Percentiles rank a stretch among this genome's conserved stretches.
These are phyloP conservation scores for Liriodendron chinense DNA, from an alignment of 164 flowering plant genomes.

Conservation along the genomic window DNA sequence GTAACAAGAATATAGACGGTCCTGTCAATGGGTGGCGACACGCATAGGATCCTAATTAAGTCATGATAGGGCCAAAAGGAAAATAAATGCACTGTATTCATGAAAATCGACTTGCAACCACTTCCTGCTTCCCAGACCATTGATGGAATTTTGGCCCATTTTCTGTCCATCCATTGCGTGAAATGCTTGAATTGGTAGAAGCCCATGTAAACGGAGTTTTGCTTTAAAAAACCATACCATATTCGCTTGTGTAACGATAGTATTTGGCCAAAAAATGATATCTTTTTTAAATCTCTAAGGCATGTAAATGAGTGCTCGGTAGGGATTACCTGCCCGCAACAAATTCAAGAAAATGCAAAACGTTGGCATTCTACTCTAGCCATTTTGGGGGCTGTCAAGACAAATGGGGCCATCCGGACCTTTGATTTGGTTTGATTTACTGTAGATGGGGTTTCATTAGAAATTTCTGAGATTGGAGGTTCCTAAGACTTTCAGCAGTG, in stretches of 20 bases:
- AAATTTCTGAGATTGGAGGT: too few species aligned
- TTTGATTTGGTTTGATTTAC: too few species aligned
- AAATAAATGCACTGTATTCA: background rate
- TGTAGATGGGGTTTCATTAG: too few species aligned
- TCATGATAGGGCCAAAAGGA: too few species aligned
- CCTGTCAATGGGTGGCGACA: too few species aligned
- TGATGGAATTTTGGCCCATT: background rate
- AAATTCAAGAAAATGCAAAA: background rate
- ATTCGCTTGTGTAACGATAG: background rate
- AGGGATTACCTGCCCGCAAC: background rate
- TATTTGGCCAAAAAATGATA: background rate
- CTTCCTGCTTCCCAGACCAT: too few species aligned
- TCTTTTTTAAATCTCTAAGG: background rate
- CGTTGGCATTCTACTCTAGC: background rate
- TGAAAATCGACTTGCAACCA: background rate
- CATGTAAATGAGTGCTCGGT: background rate
- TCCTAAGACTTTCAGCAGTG: too few species aligned
- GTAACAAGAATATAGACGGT: too few species aligned
- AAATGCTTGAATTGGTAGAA: background rate
- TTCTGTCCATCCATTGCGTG: background rate
- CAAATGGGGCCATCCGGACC: background rate
- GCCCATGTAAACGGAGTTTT: background rate
- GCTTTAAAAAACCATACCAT: background rate
- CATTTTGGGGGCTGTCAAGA: background rate
- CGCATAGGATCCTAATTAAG: too few species aligned